Base-by-base conservation (phyloP, 768 basidiomycete species). In the Panaeolus papilionaceus region DNA sequence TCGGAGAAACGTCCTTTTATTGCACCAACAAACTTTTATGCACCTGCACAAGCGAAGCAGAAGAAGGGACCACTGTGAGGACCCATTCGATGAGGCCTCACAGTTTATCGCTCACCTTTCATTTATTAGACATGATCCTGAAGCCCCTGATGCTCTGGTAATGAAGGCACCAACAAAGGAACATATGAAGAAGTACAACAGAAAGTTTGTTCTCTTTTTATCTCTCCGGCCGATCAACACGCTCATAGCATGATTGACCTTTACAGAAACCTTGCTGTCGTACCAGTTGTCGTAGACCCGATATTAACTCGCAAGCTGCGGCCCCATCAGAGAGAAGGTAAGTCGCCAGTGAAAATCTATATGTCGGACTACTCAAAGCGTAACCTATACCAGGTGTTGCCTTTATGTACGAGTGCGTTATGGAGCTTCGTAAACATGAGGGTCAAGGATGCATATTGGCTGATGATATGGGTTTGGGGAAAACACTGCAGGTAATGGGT, bases 401-500 rank as follows among this genome's bases (percentile, higher is more conserved):
- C 75, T 99, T 99, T 78, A 80, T 99, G 82, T 99, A 99, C 74
- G 94, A 96, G 74, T 94, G 92, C 73, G 92, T 96, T 18, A 98
- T 98, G 95, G 96, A 96, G 10, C 81, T 98, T 73, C 86, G 93
- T 64, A 92, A 90, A 76, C 93, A 95, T 69, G 95, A 96, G 77
- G 93, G 95, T 1, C 89, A 93, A 74, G 97, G 97, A 0, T 96
- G 95, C 72, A 98, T 99, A 70, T 85, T 99, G 39, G 98, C 97
- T 1, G 98, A 99, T 78, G 98, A 99, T 73, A 97, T 98, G 95
- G 97, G 97, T 62, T 87, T 99, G 62, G 98, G 98, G n/a, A 99
- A 99, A 82, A 98, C 96, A 1, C 79, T 95, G 8, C 93, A 94
- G 82, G 92, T 86, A 62, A 44, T 37, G 40, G 4, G 68, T 23